A percentile compares a stretch with the other conserved stretches of the same genome.
phyloP scores from a whole-genome alignment of 306 rosid species.

The Cucumis melo region DNA sequence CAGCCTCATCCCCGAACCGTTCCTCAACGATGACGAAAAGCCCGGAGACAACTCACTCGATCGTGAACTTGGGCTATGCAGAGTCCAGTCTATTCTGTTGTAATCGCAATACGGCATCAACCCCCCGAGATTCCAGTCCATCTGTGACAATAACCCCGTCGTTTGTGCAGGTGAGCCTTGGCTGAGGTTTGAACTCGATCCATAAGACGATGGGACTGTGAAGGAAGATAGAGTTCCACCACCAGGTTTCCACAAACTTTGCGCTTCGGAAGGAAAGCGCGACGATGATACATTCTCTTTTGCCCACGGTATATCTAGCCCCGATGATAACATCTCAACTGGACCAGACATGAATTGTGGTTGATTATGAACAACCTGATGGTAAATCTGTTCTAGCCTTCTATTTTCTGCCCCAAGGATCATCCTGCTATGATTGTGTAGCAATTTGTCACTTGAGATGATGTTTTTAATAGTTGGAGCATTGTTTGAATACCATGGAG shows the following conservation, averaged over 20 bases:
- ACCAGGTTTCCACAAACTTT: slow-evolving; percentile 39
- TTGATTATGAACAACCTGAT: slow-evolving; percentile 46
- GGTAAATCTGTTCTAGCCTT: slow-evolving; percentile 60
- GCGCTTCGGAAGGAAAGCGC: slow-evolving; percentile 27
- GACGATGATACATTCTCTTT: slow-evolving; percentile 36
- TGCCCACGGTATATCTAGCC: slow-evolving; percentile 40
- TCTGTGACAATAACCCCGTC: slow-evolving; percentile 67
- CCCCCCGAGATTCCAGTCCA: slow-evolving; percentile 86
- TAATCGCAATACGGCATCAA: slow-evolving; percentile 59
- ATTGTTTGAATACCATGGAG: slow-evolving; percentile 74
- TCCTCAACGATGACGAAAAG: slow-evolving; percentile 43
- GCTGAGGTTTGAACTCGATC: slow-evolving; percentile 69
- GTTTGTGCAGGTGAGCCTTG: slow-evolving; percentile 48
- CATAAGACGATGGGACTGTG: slow-evolving; percentile 78
- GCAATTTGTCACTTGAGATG: slow-evolving; percentile 39
- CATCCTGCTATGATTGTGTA: slow-evolving; percentile 40
- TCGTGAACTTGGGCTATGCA: slow-evolving; percentile 42
- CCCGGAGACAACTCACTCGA: slow-evolving; percentile 37
- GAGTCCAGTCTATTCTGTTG: slow-evolving; percentile 76
- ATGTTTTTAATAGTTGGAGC: slow-evolving; percentile 38
- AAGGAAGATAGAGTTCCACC: slow-evolving; percentile 39
- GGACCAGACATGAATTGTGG: slow-evolving; percentile 34
- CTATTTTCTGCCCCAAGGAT: slow-evolving; percentile 48
- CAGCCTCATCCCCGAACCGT: not conserved
- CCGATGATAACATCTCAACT: slow-evolving; percentile 39